Evolutionary conservation across 2,329 filamentous ascomycete genomes (phyloP).

Genomic region (Knoxdaviesia capensis): DNA sequence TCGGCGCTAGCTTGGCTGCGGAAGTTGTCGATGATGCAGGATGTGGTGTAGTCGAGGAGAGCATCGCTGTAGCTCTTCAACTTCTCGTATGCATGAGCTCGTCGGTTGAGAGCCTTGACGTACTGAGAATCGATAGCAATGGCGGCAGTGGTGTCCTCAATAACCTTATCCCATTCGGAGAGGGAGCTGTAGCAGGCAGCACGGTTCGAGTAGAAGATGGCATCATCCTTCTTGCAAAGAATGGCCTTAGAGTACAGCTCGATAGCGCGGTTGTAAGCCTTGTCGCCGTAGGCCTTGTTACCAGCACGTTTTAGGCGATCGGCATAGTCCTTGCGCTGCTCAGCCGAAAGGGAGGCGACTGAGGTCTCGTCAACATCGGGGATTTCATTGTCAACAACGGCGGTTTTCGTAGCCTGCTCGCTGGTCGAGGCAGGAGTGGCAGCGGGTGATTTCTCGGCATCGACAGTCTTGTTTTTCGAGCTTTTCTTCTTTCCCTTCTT

Average conservation of each 20-base stretch:
- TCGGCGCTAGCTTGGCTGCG: conserved; percentile 76
- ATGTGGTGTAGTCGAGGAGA: conserved; percentile 91
- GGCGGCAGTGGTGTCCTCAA: conserved; percentile 90
- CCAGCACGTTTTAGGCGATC: conserved; percentile 85
- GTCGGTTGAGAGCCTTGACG: conserved; percentile 90
- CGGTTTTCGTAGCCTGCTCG: conserved; percentile 17
- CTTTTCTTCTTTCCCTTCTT: conserved; percentile 6
- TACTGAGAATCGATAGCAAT: conserved; percentile 89
- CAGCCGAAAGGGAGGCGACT: conserved; percentile 26
- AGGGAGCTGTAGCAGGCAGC: conserved; percentile 94
- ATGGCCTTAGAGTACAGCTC: conserved; percentile 91
- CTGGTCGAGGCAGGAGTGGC: conserved; percentile 12
- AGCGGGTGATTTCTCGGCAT: conserved; percentile 3
- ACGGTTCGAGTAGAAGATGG: conserved; percentile 97
- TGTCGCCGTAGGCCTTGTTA: conserved; percentile 88
- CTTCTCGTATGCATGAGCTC: conserved; percentile 92
- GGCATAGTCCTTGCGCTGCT: conserved; percentile 73
- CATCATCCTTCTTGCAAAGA: conserved; percentile 90
- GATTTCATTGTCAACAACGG: conserved; percentile 42
- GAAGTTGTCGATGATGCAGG: conserved; percentile 97
- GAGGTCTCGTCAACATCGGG: conserved; percentile 44
- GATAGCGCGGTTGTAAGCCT: conserved; percentile 86
- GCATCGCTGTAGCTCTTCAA: conserved; percentile 81
- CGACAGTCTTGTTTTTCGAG: too few species aligned
- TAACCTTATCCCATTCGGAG: conserved; percentile 83